phyloP scores from a whole-genome alignment of 108 stramenopile genomes.

The Cylindrotheca closterium region DNA sequence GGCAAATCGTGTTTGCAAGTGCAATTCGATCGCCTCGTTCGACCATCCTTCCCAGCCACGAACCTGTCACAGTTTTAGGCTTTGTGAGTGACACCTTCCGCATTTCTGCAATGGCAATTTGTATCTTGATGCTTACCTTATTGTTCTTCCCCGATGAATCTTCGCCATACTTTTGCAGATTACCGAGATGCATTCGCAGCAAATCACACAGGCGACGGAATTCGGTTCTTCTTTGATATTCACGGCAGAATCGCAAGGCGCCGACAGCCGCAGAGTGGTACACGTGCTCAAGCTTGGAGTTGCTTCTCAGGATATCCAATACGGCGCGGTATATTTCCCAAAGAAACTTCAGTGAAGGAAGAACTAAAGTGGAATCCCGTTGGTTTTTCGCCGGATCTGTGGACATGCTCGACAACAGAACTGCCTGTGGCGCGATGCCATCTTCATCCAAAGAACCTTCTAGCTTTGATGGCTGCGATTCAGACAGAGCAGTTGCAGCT shows the following conservation, averaged over 20 bases:
- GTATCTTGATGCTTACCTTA: constrained; percentile 50
- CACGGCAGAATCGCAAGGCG: constrained; percentile 90
- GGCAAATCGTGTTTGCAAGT: constrained; percentile 94
- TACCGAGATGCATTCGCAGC: constrained; percentile 92
- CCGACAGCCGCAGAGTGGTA: constrained; percentile 88
- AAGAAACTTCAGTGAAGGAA: constrained; percentile 96
- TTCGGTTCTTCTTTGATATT: constrained; percentile 88
- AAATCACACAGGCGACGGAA: constrained; percentile 95
- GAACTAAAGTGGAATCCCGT: constrained; percentile 80
- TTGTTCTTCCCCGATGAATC: constrained; percentile 68
- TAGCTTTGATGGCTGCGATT: constrained; percentile 28
- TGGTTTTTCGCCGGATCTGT: constrained; percentile 89
- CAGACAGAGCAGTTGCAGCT: constrained; percentile 45
- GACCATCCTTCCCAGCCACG: constrained; percentile 97
- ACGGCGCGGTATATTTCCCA: constrained; percentile 98
- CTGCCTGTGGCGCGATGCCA: constrained; percentile 83
- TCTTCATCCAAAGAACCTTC: constrained; percentile 86
- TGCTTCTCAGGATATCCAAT: constrained; percentile 91
- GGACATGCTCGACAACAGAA: constrained; percentile 94
- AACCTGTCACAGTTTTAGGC: constrained; percentile 40
- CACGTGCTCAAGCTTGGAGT: constrained; percentile 92
- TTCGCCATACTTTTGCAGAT: constrained; percentile 89
- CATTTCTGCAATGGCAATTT: not conserved
- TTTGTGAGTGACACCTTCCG: constrained; percentile 2
- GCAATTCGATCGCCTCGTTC: constrained; percentile 89